phyloP scores from a whole-genome alignment of 2,329 filamentous ascomycete genomes.

The Lanzia echinophila region DNA sequence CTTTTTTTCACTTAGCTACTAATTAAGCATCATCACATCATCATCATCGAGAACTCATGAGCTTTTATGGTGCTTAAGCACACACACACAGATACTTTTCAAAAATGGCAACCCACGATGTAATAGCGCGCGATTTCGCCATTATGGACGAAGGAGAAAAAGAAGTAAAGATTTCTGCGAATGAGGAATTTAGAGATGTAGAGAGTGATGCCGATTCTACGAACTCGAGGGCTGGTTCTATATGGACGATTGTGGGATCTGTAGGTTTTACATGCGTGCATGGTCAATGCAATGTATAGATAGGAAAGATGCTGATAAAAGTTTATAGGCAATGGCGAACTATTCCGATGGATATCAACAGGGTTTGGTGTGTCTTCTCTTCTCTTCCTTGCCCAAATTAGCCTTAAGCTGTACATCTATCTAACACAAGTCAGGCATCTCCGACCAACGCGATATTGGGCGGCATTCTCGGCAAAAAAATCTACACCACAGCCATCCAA shows the following conservation, averaged over 20 bases:
- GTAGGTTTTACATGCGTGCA: neutral
- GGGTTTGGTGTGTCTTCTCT: neutral
- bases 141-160: neutral
- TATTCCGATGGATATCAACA: conserved; percentile 9
- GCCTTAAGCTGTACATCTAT: neutral
- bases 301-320: neutral
- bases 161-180: neutral
- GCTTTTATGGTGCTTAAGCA: too few relatives aligned
- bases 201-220: conserved; percentile 5
- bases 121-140: neutral
- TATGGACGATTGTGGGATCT: conserved; percentile 8
- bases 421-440: conserved; percentile 17
- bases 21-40: too few relatives aligned
- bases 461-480: conserved; percentile 23
- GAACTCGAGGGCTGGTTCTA: neutral
- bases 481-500: conserved; percentile 28
- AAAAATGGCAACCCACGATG: neutral
- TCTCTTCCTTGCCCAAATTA: neutral
- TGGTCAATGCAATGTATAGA: too few relatives aligned
- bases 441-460: conserved; percentile 31
- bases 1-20: too few relatives aligned
- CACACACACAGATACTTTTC: neutral
- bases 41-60: too few relatives aligned
- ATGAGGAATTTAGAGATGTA: neutral
- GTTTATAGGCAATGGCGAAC: conserved; percentile 2